phyloP scores from a whole-genome alignment of 371 early-diverging fungal species.

The Fennellomyces sp. region DNA sequence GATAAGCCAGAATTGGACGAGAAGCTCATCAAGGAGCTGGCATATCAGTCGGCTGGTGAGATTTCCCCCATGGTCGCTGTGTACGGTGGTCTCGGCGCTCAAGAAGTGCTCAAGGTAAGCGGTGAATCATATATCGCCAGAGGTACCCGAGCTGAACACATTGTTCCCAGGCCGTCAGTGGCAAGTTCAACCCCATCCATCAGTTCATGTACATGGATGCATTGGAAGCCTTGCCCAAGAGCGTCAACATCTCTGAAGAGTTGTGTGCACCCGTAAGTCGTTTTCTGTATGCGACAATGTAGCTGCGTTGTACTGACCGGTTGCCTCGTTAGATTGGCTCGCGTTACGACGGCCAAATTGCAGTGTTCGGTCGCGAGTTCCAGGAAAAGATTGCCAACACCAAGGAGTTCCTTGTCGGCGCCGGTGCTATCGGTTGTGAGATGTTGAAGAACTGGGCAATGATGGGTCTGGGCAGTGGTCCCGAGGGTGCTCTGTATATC shows the following conservation, averaged over 20 bases:
- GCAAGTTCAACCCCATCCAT: slow-evolving; percentile 96
- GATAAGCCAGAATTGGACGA: slow-evolving; percentile 83
- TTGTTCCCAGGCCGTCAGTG: slow-evolving; percentile 61
- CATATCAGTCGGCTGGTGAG: slow-evolving; percentile 89
- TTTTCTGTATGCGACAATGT: background rate
- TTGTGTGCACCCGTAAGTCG: slow-evolving; percentile 66
- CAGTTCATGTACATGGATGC: slow-evolving; percentile 99
- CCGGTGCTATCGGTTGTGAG: slow-evolving; percentile 99
- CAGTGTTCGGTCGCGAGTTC: slow-evolving; percentile 94
- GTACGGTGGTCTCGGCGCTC: slow-evolving; percentile 98
- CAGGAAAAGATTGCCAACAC: slow-evolving; percentile 88
- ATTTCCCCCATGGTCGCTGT: slow-evolving; percentile 98
- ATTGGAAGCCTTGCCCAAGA: slow-evolving; percentile 89
- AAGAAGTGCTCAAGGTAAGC: slow-evolving; percentile 97
- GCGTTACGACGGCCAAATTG: slow-evolving; percentile 95
- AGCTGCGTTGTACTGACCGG: background rate
- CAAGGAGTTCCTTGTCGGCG: slow-evolving; percentile 97
- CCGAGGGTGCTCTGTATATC: slow-evolving; percentile 84
- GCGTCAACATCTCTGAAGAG: slow-evolving; percentile 68
- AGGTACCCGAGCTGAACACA: background rate
- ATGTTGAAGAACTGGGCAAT: slow-evolving; percentile 99
- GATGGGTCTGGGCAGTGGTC: slow-evolving; percentile 96
- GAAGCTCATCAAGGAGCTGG: slow-evolving; percentile 84
- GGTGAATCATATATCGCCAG: background rate
- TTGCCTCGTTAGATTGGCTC: slow-evolving; percentile 55